phyloP scores from a whole-genome alignment of 2,329 filamentous ascomycete species.

The Didymella segeticola region DNA sequence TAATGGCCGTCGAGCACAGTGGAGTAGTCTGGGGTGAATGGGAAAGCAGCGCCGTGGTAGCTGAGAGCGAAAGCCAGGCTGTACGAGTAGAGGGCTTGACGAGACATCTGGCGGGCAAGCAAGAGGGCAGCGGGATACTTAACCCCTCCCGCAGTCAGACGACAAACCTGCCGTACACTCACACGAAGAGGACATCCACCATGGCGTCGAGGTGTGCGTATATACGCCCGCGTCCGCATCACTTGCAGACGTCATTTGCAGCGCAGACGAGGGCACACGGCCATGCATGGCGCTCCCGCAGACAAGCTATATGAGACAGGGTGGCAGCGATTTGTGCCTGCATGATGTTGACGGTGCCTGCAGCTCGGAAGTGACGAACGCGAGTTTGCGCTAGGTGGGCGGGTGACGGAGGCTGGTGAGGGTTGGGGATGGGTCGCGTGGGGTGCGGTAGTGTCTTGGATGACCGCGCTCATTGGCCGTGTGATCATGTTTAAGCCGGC shows the following conservation, averaged over 20 bases:
- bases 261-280: constrained; percentile 5
- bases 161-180: constrained; percentile 18
- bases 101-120: constrained; percentile 29
- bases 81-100: constrained; percentile 28
- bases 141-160: constrained; percentile 19
- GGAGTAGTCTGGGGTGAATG: constrained; percentile 29
- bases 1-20: neutral
- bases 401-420: constrained; percentile 40
- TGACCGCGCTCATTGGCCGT: constrained; percentile 37
- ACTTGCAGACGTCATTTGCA: constrained; percentile 26
- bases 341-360: constrained; percentile 40
- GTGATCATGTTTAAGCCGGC: constrained; percentile 33
- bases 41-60: constrained; percentile 33
- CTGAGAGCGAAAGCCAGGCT: constrained; percentile 24
- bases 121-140: constrained; percentile 22
- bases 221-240: constrained; percentile 27
- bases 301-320: constrained; percentile 31
- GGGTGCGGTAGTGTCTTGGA: constrained; percentile 39
- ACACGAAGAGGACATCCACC: constrained; percentile 5
- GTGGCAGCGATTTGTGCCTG: constrained; percentile 31
- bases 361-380: constrained; percentile 36
- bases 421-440: constrained; percentile 35
- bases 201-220: constrained; percentile 25
- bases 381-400: constrained; percentile 34
- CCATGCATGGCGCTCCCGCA: constrained; percentile 4